Conservation (phyloP, 2,329 filamentous ascomycete species). For the Gaeumannomyces sp. region DNA sequence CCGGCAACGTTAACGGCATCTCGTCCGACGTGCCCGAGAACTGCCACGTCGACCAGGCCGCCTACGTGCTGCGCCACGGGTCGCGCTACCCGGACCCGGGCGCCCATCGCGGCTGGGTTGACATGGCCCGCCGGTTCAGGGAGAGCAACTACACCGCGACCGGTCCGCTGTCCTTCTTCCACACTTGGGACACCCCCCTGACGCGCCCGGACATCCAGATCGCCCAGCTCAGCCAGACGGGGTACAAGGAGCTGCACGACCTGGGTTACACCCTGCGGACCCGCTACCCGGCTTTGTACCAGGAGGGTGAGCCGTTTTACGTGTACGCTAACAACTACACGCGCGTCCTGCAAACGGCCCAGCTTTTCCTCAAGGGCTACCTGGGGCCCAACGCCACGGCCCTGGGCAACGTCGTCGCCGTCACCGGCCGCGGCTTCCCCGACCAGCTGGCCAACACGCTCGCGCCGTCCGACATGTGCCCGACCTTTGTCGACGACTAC, state of each 20-base stretch:
- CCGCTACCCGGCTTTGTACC: conserved; percentile 44
- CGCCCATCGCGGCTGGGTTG: conserved; percentile 52
- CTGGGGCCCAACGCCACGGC: conserved; percentile 48
- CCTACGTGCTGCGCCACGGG: conserved; percentile 55
- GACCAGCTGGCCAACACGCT: conserved; percentile 55
- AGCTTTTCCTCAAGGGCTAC: conserved; percentile 56
- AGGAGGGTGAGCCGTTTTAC: conserved; percentile 43
- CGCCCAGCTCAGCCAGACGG: conserved; percentile 52
- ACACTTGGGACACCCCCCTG: conserved; percentile 52
- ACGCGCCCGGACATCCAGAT: conserved; percentile 50
- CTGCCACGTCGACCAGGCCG: conserved; percentile 54
- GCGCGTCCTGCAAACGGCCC: conserved; percentile 55
- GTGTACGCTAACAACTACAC: conserved; percentile 63
- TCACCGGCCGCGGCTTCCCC: conserved; percentile 48
- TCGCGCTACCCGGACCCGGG: conserved; percentile 56
- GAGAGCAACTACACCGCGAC: conserved; percentile 45
- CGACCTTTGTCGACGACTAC: conserved; percentile 48
- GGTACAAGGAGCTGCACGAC: conserved; percentile 54
- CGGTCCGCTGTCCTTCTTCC: conserved; percentile 49
- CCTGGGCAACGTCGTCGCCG: conserved; percentile 49
- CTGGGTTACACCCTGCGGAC: conserved; percentile 47
- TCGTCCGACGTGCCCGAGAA: conserved; percentile 46
- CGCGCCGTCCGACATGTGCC: conserved; percentile 56
- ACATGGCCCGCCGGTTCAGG: conserved; percentile 45
- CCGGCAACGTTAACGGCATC: conserved; percentile 50